Base-by-base conservation (phyloP, 2,329 filamentous ascomycete species). In the Xylaria sp. region DNA sequence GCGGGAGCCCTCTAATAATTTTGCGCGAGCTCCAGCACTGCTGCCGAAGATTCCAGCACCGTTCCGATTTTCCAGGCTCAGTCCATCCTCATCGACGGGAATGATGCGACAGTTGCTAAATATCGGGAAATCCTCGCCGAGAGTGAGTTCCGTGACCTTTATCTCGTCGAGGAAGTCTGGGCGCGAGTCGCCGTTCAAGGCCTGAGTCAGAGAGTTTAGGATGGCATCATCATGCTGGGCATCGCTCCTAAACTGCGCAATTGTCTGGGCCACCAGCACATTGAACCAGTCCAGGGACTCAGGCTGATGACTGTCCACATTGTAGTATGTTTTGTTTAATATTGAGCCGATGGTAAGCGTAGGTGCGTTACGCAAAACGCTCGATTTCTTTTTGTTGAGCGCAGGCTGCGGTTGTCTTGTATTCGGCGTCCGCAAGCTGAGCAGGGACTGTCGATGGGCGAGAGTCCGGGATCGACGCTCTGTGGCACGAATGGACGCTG, bases 201-300 rank as follows among this genome's bases (percentile, higher is more conserved):
- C 88, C 63, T 93, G 92, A 1, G 91, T 97, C 48, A 99, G 83
- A 6, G 92, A 96, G 33, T 88, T 91, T 36, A 99, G 87, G 49
- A 99, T 97, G 3, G 93, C 93, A 78, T 96, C 94, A 74, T 98
- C 92, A 72, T 96, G 90, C 75, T 97, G 92, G 1, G 96, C 96
- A 77, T 98, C 97, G 74, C 92, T 93, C 68, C 96, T 88, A 76
- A 98, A 93, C 80, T 99, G 96, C 0, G 96, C 95, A 73, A 99
- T 97, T 0, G 96, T 97, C 82, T 99, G 96, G 1, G 94, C 96
- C 61, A 98, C 91, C 64, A 99, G 85, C 31, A 99, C 96, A 79
- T 99, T 99, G 86, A 99, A 98, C 96, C 96, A 99, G 81, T 99
- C 96, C 69, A 99, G 82, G 67, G 93, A 97, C 81, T 99, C 96